phyloP scores from a whole-genome alignment of 805 yeast genomes.

The Candida michaelii region DNA sequence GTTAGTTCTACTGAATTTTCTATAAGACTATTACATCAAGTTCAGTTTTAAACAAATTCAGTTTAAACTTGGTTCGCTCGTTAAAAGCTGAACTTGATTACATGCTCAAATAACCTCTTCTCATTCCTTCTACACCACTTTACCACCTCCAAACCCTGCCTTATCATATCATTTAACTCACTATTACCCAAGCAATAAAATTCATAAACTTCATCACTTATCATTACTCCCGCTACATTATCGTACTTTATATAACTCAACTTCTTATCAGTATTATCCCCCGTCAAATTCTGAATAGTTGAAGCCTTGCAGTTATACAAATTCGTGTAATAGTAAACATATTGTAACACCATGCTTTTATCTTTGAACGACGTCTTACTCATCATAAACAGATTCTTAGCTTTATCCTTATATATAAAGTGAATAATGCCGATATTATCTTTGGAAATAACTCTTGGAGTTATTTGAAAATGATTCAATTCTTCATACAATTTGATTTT shows the following conservation, averaged over 20 bases:
- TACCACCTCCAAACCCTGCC: conserved; percentile 62
- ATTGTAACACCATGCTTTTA: conserved; percentile 31
- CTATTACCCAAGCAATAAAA: conserved; percentile 44
- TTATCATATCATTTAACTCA: conserved; percentile 55
- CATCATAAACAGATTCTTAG: conserved; percentile 63
- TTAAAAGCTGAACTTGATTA: conserved; percentile 21
- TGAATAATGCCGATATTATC: conserved; percentile 43
- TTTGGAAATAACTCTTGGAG: not conserved
- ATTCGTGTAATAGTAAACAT: conserved; percentile 35
- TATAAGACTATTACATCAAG: no score
- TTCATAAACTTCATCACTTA: conserved; percentile 33
- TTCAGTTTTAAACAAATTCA: no score
- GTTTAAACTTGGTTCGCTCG: no score
- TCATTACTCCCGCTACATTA: conserved; percentile 35
- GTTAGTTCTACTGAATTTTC: no score
- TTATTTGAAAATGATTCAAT: conserved; percentile 13
- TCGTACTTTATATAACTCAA: conserved; percentile 40
- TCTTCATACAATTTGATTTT: conserved; percentile 24
- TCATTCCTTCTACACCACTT: conserved; percentile 77
- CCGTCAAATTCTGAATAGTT: conserved; percentile 15
- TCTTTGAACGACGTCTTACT: conserved; percentile 23
- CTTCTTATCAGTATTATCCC: conserved; percentile 34
- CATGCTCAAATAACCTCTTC: conserved; percentile 66
- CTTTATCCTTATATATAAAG: conserved; percentile 75
- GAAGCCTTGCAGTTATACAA: conserved; percentile 23